These are phyloP conservation scores for Eucalyptus sp. DNA, from an alignment of 345 rosid species.

Conservation along the genomic window DNA sequence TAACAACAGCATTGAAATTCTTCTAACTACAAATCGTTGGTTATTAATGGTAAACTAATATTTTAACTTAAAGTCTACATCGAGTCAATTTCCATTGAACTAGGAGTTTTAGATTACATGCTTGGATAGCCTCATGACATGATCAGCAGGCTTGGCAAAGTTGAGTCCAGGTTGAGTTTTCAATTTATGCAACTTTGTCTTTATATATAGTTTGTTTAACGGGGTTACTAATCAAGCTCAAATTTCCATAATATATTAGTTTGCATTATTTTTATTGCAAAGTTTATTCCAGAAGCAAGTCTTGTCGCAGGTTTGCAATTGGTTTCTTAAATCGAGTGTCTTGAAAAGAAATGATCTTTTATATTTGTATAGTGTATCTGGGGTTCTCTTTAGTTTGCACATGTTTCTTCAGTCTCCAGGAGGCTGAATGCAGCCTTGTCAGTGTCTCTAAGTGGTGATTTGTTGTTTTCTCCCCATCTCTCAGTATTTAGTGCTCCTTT, in stretches of 20 bases:
- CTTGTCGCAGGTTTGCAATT: not conserved
- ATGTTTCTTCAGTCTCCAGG: not conserved
- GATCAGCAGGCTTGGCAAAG: not conserved
- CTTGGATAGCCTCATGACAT: not conserved
- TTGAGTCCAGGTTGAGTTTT: not conserved
- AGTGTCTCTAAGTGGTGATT: not conserved
- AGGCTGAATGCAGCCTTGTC: not conserved
- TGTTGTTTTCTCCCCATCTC: not conserved
- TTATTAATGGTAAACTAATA: not conserved
- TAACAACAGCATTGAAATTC: not conserved
- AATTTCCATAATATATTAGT: not conserved
- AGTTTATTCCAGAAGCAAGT: not conserved
- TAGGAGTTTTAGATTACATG: not conserved
- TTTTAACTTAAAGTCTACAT: not conserved
- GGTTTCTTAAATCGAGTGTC: not conserved
- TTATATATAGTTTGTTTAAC: not conserved
- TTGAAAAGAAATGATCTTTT: not conserved
- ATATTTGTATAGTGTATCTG: not conserved
- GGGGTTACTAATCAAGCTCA: not conserved
- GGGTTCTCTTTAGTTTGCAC: not conserved
- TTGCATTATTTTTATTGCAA: not conserved
- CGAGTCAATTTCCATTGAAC: not conserved
- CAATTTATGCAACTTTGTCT: not conserved
- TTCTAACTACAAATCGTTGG: not conserved
- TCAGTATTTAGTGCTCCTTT: not conserved